Evolutionary conservation across 768 basidiomycete species (phyloP), one percentile per base, ranked within the genome.

Genomic region (Amanita rubescens): DNA sequence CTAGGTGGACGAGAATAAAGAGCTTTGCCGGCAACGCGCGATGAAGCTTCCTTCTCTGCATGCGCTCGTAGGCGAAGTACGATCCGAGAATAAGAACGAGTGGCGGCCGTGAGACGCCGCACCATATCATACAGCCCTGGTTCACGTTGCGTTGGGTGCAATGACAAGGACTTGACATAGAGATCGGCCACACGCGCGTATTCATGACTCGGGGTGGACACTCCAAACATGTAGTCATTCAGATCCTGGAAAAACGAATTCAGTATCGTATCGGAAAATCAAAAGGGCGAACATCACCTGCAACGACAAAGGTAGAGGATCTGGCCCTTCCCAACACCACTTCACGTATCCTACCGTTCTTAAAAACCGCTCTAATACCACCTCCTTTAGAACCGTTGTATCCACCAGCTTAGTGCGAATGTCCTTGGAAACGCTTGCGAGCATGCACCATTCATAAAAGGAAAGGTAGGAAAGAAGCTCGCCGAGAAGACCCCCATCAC

Each of bases 71-170:
- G 74, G 14, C 90, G 80, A 22, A 92, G 70, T 1, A 92, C 80
- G 4, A 93, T 79, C n/a, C 87, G 80, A 1, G 84, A 86, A 64
- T 90, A 93, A 2, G 89, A 80, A 2, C 89, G 78, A 12, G 85
- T 79, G 0, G 86, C 81, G 3, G 77, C 76, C 12, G 81, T 76
- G 19, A 87, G 69, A 4, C 71, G 67, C 12, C 72, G 70, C n/a
- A 81, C 76, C 5, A 75, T 73, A 3, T 75, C 71, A 20, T 65
- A 58, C 25, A 74, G 62, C 2, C 65, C 57, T 20, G 72, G 68
- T 63, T 77, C 71, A 20, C 75, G 72, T 43, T 70, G 67, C 22
- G 67, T 63, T 1, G 71, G 75, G 43, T 74, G 78, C 8, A 74
- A 57, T 1, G 55, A 59, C 22, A 76, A 67, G 0, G 77, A 75